Evolutionary conservation across 495 filamentous ascomycete genomes (phyloP).

Genomic region (Talaromyces ruber): DNA sequence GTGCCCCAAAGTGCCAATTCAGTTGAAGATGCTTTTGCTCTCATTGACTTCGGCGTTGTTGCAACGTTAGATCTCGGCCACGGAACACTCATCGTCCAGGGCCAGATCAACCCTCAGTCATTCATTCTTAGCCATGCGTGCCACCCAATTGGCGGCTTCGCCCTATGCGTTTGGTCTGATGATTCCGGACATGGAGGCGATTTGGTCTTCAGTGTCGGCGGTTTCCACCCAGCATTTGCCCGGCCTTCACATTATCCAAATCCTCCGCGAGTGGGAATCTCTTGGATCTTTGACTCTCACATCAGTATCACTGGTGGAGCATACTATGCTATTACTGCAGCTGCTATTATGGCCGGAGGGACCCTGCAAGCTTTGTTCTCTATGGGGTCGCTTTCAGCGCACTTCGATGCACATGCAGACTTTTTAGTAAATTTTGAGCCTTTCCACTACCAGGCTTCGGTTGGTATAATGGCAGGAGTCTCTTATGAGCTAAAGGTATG

Average conservation of each 20-base stretch:
- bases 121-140: constrained; percentile 31
- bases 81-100: constrained; percentile 31
- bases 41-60: constrained; percentile 34
- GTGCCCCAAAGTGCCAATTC: constrained; percentile 26
- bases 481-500: constrained; percentile 23
- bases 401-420: constrained; percentile 35
- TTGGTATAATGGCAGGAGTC: constrained; percentile 20
- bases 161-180: constrained; percentile 36
- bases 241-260: constrained; percentile 31
- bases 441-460: constrained; percentile 33
- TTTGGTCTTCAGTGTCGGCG: constrained; percentile 45
- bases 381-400: constrained; percentile 26
- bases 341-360: constrained; percentile 40
- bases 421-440: constrained; percentile 44
- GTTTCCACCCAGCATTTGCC: constrained; percentile 35
- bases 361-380: constrained; percentile 18
- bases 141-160: constrained; percentile 40
- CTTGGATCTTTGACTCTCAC: constrained; percentile 18
- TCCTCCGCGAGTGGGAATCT: constrained; percentile 34
- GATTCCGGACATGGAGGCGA: constrained; percentile 24
- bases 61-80: constrained; percentile 23
- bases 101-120: constrained; percentile 28
- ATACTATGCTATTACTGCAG: constrained; percentile 48
- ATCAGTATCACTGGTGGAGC: constrained; percentile 32
- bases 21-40: constrained; percentile 12